phyloP scores from a whole-genome alignment of 192 early-diverging fungal species.

The Allomyces javanicus region DNA sequence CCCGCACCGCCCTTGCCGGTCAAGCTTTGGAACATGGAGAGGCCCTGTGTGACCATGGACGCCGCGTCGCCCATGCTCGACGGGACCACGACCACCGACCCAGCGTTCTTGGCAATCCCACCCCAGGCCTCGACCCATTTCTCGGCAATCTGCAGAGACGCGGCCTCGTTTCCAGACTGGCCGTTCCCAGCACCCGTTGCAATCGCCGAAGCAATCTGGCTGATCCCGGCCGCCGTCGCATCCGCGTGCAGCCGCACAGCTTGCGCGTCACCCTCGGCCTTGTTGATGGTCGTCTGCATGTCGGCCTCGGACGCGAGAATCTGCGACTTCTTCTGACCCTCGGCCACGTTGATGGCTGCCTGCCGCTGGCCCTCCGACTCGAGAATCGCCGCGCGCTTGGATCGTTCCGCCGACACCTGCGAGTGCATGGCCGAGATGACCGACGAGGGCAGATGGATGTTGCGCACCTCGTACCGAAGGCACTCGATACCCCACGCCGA shows the following conservation, averaged over 20 bases:
- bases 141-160: slow-evolving; percentile 79
- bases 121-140: slow-evolving; percentile 92
- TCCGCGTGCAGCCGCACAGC: slow-evolving; percentile 65
- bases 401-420: slow-evolving; percentile 88
- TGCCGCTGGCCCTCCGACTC: slow-evolving; percentile 66
- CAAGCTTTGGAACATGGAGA: neutral
- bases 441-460: slow-evolving; percentile 85
- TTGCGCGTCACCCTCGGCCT: slow-evolving; percentile 71
- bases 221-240: slow-evolving; percentile 65
- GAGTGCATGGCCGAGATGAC: slow-evolving; percentile 95
- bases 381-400: slow-evolving; percentile 88
- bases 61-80: slow-evolving; percentile 60
- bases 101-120: slow-evolving; percentile 75
- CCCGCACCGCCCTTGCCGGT: too few species aligned
- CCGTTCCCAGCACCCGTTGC: slow-evolving; percentile 19
- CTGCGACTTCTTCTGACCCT: slow-evolving; percentile 74
- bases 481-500: slow-evolving; percentile 93
- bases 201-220: slow-evolving; percentile 62
- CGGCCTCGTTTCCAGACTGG: slow-evolving; percentile 51
- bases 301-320: slow-evolving; percentile 92
- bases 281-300: slow-evolving; percentile 72
- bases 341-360: slow-evolving; percentile 91
- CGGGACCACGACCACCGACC: slow-evolving; percentile 66
- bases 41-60: slow-evolving; percentile 68
- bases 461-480: slow-evolving; percentile 85